Conservation (phyloP, 768 basidiomycete species). For the Neoboletus brunneissimus region DNA sequence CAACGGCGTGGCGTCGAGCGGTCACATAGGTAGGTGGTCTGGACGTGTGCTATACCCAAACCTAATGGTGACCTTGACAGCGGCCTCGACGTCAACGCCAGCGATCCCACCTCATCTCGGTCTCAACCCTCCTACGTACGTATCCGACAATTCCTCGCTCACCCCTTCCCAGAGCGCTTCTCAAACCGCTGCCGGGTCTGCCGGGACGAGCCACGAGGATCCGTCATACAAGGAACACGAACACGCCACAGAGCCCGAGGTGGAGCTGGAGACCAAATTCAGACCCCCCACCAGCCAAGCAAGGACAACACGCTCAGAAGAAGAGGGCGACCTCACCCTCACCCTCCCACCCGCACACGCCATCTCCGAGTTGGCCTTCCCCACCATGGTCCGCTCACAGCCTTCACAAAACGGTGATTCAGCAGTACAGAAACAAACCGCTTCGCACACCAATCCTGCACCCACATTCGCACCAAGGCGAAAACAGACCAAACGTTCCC, state of each 20-base stretch:
- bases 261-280: background rate
- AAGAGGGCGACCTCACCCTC: constrained; percentile 14
- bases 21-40: constrained; percentile 1
- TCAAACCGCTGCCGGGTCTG: constrained; percentile 37
- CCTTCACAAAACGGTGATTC: background rate
- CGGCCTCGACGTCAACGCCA: no score
- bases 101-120: constrained; percentile 5
- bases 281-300: background rate
- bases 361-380: constrained; percentile 27
- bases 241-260: background rate
- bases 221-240: background rate
- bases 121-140: constrained; percentile 24
- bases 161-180: constrained; percentile 78
- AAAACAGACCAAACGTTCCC: constrained; percentile 4
- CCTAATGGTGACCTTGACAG: background rate
- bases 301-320: background rate
- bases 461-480: background rate
- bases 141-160: constrained; percentile 61
- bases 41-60: background rate
- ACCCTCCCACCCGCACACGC: constrained; percentile 26
- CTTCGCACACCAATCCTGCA: background rate
- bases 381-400: constrained; percentile 18
- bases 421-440: background rate
- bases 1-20: background rate
- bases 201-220: constrained; percentile 16